Evolutionary conservation across 1,284 basidiomycete species (phyloP), one percentile per base, ranked within the genome.

Genomic region (Ganoderma lucidum): DNA sequence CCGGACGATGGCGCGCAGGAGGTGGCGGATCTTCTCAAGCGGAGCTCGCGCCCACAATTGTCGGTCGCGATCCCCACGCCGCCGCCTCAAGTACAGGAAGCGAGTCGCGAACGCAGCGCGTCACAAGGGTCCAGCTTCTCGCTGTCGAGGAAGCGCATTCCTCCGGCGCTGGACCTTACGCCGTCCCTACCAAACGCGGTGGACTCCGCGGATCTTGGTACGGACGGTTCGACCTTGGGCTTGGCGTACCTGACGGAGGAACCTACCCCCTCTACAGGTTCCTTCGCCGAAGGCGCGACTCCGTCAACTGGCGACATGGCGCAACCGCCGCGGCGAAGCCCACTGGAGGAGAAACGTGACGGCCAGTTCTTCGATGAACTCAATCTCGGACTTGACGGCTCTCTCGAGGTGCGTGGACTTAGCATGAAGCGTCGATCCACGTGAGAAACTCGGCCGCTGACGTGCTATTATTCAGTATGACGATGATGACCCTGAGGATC

Each of bases 351-450:
- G 71, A 92, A 90, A 79, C 83, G 92, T 59, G 86, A 83, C 19
- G 91, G 90, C 15, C 87, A 85, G n/a, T 83, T 93, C 66, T 93
- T 88, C 76, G 91, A 92, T 66, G 90, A 91, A 70, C 80, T 93
- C 65, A 90, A 93, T 74, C 82, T 93, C 51, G 90, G 90, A 15
- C 81, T 93, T 73, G 88, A 81, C 56, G 71, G 74, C 19, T 64
- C 72, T 55, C 72, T 76, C 67, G 80, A 81, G 76, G 80, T 81
- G 23, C 42, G 61, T 56, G 10, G 37, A 12, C 6, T 42, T 28
- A 10, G 5, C 10, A 28, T 23, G 23, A 51, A 51, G 23, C 48
- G 23, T n/a, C 10, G 41, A 59, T 23, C 59, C 41, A 17, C 41
- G 65, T 5, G 23, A 3, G 23, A 39, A 55, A 68, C 51, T 39